These are phyloP conservation scores for Populus hybrid DNA, from an alignment of 441 rosid genomes.

Conservation along the genomic window DNA sequence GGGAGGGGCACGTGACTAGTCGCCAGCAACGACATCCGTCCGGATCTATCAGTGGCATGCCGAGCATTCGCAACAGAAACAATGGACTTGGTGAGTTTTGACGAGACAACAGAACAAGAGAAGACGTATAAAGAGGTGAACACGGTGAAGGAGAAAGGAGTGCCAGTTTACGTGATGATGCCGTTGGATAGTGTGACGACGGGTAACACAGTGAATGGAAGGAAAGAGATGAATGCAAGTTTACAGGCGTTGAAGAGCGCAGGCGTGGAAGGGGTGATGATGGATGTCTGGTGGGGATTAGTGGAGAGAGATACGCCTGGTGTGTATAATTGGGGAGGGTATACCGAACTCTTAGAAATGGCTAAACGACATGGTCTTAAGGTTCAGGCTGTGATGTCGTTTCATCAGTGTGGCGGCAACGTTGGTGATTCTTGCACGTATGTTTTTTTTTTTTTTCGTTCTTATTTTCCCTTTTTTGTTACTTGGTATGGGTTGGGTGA, in stretches of 20 bases:
- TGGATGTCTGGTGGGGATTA: slow-evolving; percentile 99
- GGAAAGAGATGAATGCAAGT: slow-evolving; percentile 89
- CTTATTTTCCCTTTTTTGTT: too few species aligned
- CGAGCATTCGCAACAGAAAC: slow-evolving; percentile 45
- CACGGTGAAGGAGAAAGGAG: slow-evolving; percentile 43
- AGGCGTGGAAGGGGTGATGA: slow-evolving; percentile 88
- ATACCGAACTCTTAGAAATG: slow-evolving; percentile 74
- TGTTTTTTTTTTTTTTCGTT: slow-evolving; percentile 15
- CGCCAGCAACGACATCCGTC: slow-evolving; percentile 31
- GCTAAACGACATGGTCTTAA: slow-evolving; percentile 82
- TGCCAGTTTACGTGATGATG: slow-evolving; percentile 97
- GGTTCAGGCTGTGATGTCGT: slow-evolving; percentile 95
- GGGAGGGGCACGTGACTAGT: too few species aligned
- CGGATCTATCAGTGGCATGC: slow-evolving; percentile 72
- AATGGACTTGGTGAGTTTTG: slow-evolving; percentile 22
- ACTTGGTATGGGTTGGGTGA: too few species aligned
- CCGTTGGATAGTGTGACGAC: slow-evolving; percentile 88
- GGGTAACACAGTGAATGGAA: slow-evolving; percentile 67
- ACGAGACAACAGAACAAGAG: slow-evolving; percentile 15
- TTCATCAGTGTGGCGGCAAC: slow-evolving; percentile 97
- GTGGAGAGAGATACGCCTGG: slow-evolving; percentile 89
- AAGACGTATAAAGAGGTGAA: slow-evolving; percentile 37
- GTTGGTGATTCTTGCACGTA: slow-evolving; percentile 91
- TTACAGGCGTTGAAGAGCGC: slow-evolving; percentile 89
- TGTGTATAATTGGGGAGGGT: slow-evolving; percentile 87